Conservation (phyloP, 148 eudicot genomes). For the Rhododendron ferrugineum region DNA sequence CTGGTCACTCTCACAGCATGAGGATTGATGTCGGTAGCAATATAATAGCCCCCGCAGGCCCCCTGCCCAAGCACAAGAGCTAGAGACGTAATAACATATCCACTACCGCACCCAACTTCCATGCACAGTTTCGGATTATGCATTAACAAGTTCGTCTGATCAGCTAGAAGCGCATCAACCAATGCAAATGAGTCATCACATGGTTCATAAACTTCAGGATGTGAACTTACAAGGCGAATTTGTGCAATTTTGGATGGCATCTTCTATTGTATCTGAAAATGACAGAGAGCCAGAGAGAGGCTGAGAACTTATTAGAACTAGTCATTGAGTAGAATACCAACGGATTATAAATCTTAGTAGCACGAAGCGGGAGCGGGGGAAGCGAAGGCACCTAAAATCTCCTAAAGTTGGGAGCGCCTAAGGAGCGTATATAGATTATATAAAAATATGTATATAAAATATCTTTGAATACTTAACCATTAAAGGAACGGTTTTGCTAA, state of each 20-base stretch:
- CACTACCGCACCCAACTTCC: slow-evolving; percentile 97
- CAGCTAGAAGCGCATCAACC: slow-evolving; percentile 85
- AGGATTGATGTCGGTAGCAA: slow-evolving; percentile 88
- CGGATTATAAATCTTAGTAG: neutral
- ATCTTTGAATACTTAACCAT: too few relatives aligned
- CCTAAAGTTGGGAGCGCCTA: too few relatives aligned
- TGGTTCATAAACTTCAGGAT: slow-evolving; percentile 89
- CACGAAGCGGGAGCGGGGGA: too few relatives aligned
- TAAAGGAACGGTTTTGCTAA: too few relatives aligned
- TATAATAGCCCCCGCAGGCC: slow-evolving; percentile 34
- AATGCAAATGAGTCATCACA: slow-evolving; percentile 91
- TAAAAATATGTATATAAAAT: too few relatives aligned
- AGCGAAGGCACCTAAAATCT: too few relatives aligned
- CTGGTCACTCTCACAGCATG: slow-evolving; percentile 54
- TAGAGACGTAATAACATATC: slow-evolving; percentile 80
- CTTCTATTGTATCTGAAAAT: slow-evolving; percentile 12
- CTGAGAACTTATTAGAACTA: neutral
- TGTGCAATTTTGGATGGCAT: slow-evolving; percentile 59
- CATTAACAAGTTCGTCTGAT: slow-evolving; percentile 52
- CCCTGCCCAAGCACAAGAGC: slow-evolving; percentile 70
- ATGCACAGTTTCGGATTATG: slow-evolving; percentile 67
- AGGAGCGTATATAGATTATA: too few relatives aligned
- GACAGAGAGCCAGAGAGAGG: neutral
- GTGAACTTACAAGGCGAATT: slow-evolving; percentile 72
- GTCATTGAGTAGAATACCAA: neutral